Base-by-base conservation (phyloP, 768 basidiomycete species). In the Wakefieldia striispora region DNA sequence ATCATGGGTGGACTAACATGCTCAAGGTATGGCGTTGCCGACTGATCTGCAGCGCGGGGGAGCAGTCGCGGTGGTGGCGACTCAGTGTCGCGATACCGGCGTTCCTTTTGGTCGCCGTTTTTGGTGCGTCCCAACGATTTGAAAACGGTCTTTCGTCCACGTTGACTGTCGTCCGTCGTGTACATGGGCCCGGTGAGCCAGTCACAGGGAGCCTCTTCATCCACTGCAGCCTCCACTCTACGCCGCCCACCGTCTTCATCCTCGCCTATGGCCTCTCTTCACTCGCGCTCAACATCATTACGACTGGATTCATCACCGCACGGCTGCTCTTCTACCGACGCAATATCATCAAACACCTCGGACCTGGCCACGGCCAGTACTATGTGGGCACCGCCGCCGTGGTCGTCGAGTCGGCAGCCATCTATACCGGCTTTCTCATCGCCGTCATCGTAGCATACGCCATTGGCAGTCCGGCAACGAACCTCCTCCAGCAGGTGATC, bases 331-430 rank as follows among this genome's bases (percentile, higher is more conserved):
- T 45, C 33, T 40, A 56, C 21, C 65, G 69, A 12, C 31, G n/a
- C 11, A 20, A n/a, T 4, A 2, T 70, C 34, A 35, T 67, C 19
- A 42, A 53, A 12, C 58, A 55, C 4, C 64, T 77, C n/a, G 66
- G 60, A 11, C 27, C 6, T 29, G 27, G 10, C 2, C 27, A 29
- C 27, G 27, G 27, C 27, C 27, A 29, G 27, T 9, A 29, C 27
- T 29, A 29, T 9, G 27, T 29, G 27, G 10, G 27, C 8, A 29
- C 8, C 8, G 27, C 59, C 1, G 59, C 72, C 1, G 69, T 77
- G 26, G 45, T 78, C 23, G 53, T 78, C 43, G 76, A 78, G 52
- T 73, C 70, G 3, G 77, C 77, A 0, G 71, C 75, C 3, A 58
- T 77, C 6, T 77, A 76, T 49, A 72, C 74, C 2, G 55, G 70